Evolutionary conservation across 1,284 basidiomycete genomes (phyloP).

Genomic region (Microbotryum silenes-acaulis): DNA sequence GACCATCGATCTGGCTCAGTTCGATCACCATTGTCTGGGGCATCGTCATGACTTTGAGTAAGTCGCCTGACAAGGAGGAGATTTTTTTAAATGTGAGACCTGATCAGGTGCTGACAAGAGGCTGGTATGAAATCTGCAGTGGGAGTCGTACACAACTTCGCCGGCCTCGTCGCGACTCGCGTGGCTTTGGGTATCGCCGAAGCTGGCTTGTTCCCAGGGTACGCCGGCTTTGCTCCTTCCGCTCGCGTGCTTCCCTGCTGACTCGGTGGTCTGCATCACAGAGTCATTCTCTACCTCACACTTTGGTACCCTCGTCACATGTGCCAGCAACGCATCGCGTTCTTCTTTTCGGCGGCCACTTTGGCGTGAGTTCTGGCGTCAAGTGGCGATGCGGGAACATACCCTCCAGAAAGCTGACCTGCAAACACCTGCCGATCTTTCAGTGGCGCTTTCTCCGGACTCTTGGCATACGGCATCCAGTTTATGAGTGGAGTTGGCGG

Average conservation of each 20-base stretch:
- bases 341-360: background rate
- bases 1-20: conserved; percentile 52
- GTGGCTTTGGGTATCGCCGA: conserved; percentile 56
- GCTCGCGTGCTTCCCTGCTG: background rate
- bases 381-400: too few species aligned
- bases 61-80: conserved; percentile 40
- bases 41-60: conserved; percentile 53
- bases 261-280: conserved; percentile 15
- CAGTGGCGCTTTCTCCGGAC: conserved; percentile 41
- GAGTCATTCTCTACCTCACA: conserved; percentile 43
- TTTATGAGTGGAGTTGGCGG: conserved; percentile 46
- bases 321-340: conserved; percentile 7
- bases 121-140: conserved; percentile 15
- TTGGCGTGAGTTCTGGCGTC: background rate
- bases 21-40: conserved; percentile 45
- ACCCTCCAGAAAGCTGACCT: too few species aligned
- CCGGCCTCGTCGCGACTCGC: conserved; percentile 42
- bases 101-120: conserved; percentile 49
- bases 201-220: conserved; percentile 45
- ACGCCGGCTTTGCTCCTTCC: conserved; percentile 8
- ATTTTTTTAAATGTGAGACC: conserved; percentile 41
- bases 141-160: conserved; percentile 24
- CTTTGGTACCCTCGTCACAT: conserved; percentile 39
- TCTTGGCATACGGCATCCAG: conserved; percentile 46
- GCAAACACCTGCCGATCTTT: conserved; percentile 3